A percentile compares a stretch with the other conserved stretches of the same genome.
Evolutionary conservation across 75 land plant species (phyloP).

Genomic region (Ceratopteris richardii): DNA sequence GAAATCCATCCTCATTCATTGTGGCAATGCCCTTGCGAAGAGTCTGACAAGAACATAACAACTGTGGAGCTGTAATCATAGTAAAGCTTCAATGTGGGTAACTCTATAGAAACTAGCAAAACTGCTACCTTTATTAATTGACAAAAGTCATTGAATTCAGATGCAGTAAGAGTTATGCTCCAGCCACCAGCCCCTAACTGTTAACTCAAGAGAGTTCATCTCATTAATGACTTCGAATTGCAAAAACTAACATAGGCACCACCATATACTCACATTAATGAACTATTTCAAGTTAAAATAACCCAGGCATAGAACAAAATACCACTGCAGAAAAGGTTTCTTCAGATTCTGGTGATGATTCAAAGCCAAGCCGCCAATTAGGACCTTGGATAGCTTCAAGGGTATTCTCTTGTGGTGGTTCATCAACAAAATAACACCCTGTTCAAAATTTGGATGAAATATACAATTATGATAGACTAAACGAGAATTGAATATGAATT

Average conservation of each 20-base stretch:
- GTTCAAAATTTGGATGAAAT: too few species aligned
- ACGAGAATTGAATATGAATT: too few species aligned
- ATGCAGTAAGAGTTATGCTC: slow-evolving; percentile 22
- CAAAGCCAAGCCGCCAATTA: slow-evolving; percentile 20
- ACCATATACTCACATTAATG: too few species aligned
- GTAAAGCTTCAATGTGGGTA: too few species aligned
- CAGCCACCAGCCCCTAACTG: slow-evolving; percentile 24
- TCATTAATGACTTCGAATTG: background rate
- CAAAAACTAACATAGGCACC: too few species aligned
- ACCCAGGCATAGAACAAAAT: too few species aligned
- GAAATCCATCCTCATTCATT: slow-evolving; percentile 17
- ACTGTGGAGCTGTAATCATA: background rate
- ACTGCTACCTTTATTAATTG: slow-evolving; percentile 13
- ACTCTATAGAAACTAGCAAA: too few species aligned
- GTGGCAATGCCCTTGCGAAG: slow-evolving; percentile 19
- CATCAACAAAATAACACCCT: slow-evolving; percentile 18
- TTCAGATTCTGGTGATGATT: slow-evolving; percentile 21
- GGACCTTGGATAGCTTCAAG: slow-evolving; percentile 16
- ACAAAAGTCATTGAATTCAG: slow-evolving; percentile 22
- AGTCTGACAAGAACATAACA: slow-evolving; percentile 8
- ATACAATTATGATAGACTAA: too few species aligned
- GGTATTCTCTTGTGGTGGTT: slow-evolving; percentile 9
- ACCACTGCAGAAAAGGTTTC: slow-evolving; percentile 25
- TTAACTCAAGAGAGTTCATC: background rate
- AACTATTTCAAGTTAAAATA: too few species aligned